Evolutionary conservation across 73 alveolate genomes (phyloP).

Genomic region (Symbiodinium natans): DNA sequence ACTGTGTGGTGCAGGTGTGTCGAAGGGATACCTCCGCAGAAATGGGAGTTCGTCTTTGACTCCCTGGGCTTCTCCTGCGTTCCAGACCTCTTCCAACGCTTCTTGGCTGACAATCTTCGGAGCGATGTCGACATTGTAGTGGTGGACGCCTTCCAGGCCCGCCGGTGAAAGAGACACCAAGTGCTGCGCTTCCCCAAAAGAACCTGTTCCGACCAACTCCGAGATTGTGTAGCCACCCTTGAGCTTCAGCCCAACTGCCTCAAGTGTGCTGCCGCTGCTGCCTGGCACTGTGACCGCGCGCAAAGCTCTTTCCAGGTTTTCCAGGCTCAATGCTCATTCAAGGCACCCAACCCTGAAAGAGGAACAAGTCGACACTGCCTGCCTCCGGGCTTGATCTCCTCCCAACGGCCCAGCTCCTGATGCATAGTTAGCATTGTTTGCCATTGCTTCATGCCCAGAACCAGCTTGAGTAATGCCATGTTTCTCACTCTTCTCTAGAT

Average conservation of each 20-base stretch:
- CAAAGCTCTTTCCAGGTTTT: too few species aligned
- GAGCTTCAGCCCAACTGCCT: not conserved
- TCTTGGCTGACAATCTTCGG: conserved; percentile 45
- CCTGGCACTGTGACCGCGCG: not conserved
- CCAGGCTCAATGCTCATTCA: too few species aligned
- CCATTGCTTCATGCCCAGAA: too few species aligned
- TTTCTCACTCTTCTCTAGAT: too few species aligned
- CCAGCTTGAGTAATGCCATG: too few species aligned
- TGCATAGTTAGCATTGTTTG: too few species aligned
- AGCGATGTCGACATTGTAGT: conserved; percentile 25
- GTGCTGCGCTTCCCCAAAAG: not conserved
- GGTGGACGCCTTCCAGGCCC: conserved; percentile 57
- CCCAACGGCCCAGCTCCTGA: not conserved
- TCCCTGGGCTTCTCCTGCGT: conserved; percentile 1
- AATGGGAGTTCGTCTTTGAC: conserved; percentile 80
- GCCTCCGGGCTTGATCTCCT: conserved; percentile 61
- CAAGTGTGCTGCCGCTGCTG: not conserved
- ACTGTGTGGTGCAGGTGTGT: not conserved
- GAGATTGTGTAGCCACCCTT: conserved; percentile 91
- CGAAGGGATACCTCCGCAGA: conserved; percentile 48
- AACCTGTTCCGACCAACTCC: not conserved
- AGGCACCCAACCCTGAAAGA: too few species aligned
- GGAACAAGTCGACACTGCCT: too few species aligned
- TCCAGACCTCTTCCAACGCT: conserved; percentile 68
- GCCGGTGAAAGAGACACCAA: not conserved